Evolutionary conservation across 2,329 filamentous ascomycete species (phyloP), one percentile per base, ranked within the genome.

Genomic region (Colletotrichum higginsianum): DNA sequence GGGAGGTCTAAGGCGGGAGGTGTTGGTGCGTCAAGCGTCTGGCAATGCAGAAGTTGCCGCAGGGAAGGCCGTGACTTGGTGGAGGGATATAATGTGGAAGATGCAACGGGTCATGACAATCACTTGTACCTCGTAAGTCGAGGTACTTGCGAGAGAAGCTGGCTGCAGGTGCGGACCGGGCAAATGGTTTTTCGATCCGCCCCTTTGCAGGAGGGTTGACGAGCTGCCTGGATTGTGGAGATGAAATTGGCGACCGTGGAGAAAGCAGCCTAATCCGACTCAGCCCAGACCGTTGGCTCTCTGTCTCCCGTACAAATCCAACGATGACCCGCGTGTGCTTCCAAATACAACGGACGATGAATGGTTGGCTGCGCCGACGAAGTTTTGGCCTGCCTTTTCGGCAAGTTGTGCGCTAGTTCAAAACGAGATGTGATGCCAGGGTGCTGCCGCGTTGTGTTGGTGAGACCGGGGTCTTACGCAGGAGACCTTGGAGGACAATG

Each of bases 141-240:
- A 73, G 56, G 71, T 74, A 74, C 73, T 47, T 74, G 73, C 46
- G 58, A 71, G 65, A 72, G 73, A 66, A 60, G 64, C 52, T 64
- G 61, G 57, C 68, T 68, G 64, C 71, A 42, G 64, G 47, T 74
- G 72, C 72, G 55, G 72, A 72, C 60, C 49, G 67, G 64, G 64
- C 64, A 74, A 71, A 72, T 71, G 67, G 71, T 61, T 68, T 60
- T 64, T 69, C 68, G 64, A 73, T 73, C 71, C 67, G 71, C 73
- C 53, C 71, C 64, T 56, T 38, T 74, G 73, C 73, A 67, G 66
- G 65, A 74, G 57, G 66, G 70, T 63, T 64, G 67, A 66, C 63
- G 67, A 50, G 63, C 50, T 53, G 68, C 50, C 64, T 67, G 61
- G 61, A 49, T 61, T 67, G 67, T 67, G 73, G 67, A 65, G 71